phyloP scores from a whole-genome alignment of 345 rosid species.

The Brassica incana region DNA sequence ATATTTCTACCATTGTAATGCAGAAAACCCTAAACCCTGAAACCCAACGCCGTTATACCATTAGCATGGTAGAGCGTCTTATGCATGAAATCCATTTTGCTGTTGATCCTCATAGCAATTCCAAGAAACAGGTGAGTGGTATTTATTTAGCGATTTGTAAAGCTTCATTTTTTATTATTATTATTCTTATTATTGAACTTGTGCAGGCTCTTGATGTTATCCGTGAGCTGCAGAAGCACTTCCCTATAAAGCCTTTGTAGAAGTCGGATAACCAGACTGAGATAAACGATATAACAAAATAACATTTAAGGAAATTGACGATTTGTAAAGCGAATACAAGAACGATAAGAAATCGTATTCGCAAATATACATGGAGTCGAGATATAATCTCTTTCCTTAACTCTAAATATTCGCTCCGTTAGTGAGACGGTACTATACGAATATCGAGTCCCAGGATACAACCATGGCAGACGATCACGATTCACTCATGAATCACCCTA shows the following conservation, averaged over 20 bases:
- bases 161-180: background rate
- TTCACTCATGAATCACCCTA: too few species aligned
- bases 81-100: constrained; percentile 97
- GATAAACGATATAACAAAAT: too few species aligned
- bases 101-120: constrained; percentile 80
- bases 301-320: too few species aligned
- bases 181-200: background rate
- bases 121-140: constrained; percentile 82
- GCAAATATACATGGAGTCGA: too few species aligned
- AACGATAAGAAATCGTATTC: too few species aligned
- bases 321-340: too few species aligned
- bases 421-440: too few species aligned
- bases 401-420: too few species aligned
- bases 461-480: too few species aligned
- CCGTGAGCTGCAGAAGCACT: constrained; percentile 92
- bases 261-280: too few species aligned
- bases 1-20: constrained; percentile 92
- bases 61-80: constrained; percentile 86
- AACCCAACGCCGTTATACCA: constrained; percentile 89
- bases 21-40: constrained; percentile 95
- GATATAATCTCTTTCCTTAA: too few species aligned
- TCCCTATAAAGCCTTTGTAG: constrained; percentile 55
- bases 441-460: too few species aligned
- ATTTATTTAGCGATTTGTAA: background rate
- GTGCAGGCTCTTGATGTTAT: constrained; percentile 87